Evolutionary conservation across 441 rosid genomes (phyloP), one percentile per base, ranked within the genome.

Genomic region (Croton laevigatus): DNA sequence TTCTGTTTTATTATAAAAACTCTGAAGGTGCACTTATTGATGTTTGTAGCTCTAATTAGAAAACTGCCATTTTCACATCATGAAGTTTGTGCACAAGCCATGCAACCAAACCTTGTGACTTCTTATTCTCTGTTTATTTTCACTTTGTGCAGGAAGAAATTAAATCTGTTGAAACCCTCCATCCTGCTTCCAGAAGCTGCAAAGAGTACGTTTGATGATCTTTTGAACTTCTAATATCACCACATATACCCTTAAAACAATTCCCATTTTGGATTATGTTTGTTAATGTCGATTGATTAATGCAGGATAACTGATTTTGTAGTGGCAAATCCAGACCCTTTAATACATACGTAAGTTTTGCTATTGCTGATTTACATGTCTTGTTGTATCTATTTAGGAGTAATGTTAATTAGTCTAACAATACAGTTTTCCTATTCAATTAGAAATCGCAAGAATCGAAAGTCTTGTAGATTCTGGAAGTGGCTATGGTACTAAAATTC

Each of bases 241-340:
- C 44, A 40, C 7, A 40, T 40, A 40, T 9, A 4, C 44, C 44
- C 7, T 40, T 40, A 0, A 9, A 2, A 40, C 7, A 40, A 53
- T 62, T 62, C 32, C 23, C 20, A 13, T 59, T 4, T 44, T 37
- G 59, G 48, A 1, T 58, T 42, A 53, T 16, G 23, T 13, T 17
- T 62, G 22, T 8, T n/a, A 57, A 19, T 38, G 20, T 17, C 12
- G 37, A 42, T 55, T 16, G 42, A 14, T 19, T 54, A 9, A 46
- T 68, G 83, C 93, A 91, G 95, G 83, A 81, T 91, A 70, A 70
- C 85, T 66, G 93, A 91, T 77, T 91, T 88, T 38, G 89, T 91
- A 23, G 69, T 77, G 69, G 87, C 87, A 74, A 91, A 84, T 0
- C 73, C 91, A 1, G 97, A 93, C 73, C 97, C 98, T 69, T 55